phyloP scores from a whole-genome alignment of 78 protist genomes.

The Neovahlkampfia damariscottae region DNA sequence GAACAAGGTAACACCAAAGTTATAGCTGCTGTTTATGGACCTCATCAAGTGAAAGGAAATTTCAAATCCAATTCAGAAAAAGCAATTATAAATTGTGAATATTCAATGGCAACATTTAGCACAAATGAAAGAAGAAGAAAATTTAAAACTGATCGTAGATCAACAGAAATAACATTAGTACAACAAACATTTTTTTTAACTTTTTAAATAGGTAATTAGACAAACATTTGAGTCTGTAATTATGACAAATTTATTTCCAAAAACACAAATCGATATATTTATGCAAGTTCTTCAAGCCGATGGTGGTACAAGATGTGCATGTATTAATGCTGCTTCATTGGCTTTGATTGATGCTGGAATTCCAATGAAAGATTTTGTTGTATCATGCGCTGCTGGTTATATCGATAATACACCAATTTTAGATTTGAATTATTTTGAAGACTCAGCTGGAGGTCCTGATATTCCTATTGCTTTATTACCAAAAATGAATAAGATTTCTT shows the following conservation, averaged over 20 bases:
- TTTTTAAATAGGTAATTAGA: slow-evolving; percentile 18
- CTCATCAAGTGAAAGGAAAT: slow-evolving; percentile 43
- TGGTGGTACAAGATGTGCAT: slow-evolving; percentile 54
- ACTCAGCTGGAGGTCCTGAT: slow-evolving; percentile 58
- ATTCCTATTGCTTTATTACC: slow-evolving; percentile 48
- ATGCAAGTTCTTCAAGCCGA: slow-evolving; percentile 85
- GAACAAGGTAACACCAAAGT: slow-evolving; percentile 75
- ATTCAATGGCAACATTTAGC: slow-evolving; percentile 50
- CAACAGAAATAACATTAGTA: too few relatives aligned
- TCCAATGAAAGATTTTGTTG: slow-evolving; percentile 66
- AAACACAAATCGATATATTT: slow-evolving; percentile 70
- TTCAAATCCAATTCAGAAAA: slow-evolving; percentile 30
- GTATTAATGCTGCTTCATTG: slow-evolving; percentile 79
- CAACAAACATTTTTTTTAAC: neutral
- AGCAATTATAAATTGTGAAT: slow-evolving; percentile 55
- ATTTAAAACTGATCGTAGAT: neutral
- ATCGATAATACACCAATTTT: slow-evolving; percentile 47
- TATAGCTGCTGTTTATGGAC: slow-evolving; percentile 79
- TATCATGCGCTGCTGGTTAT: slow-evolving; percentile 39
- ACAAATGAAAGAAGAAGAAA: slow-evolving; percentile 32
- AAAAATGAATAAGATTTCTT: slow-evolving; percentile 25
- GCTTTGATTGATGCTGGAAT: slow-evolving; percentile 89
- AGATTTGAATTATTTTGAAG: slow-evolving; percentile 55
- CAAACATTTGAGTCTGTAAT: slow-evolving; percentile 58
- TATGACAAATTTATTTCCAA: slow-evolving; percentile 47